Percentiles rank a stretch among this genome's conserved stretches.
Conservation (phyloP, 2,329 filamentous ascomycete genomes). For the Thielaviopsis musarum region DNA sequence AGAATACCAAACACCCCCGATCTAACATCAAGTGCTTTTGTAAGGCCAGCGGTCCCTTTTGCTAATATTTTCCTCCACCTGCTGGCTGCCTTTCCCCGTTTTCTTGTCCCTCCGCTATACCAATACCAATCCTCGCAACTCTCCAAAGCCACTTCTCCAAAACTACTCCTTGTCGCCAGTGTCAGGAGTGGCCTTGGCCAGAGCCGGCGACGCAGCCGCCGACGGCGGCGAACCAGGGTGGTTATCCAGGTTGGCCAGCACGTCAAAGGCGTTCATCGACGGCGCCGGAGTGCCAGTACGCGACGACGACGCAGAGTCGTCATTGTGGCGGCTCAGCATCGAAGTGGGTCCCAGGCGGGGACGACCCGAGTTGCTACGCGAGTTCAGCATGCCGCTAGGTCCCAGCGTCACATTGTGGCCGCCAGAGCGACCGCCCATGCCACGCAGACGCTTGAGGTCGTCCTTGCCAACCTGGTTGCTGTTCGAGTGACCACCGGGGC, state of each 20-base stretch:
- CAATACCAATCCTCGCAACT: not conserved
- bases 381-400: conserved; percentile 72
- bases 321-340: conserved; percentile 53
- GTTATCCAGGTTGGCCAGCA: conserved; percentile 45
- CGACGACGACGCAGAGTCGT: conserved; percentile 77
- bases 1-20: conserved; percentile 6
- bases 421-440: conserved; percentile 33
- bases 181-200: conserved; percentile 45
- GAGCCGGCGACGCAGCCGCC: conserved; percentile 46
- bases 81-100: not conserved
- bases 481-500: conserved; percentile 49
- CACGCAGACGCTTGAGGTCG: conserved; percentile 72
- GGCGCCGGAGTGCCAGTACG: conserved; percentile 68
- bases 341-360: conserved; percentile 48
- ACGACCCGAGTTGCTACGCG: conserved; percentile 81
- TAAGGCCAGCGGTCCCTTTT: not conserved
- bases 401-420: conserved; percentile 54
- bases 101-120: not conserved
- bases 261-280: conserved; percentile 74
- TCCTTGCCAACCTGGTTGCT: conserved; percentile 84
- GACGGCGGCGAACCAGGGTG: conserved; percentile 55
- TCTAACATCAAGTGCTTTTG: conserved; percentile 8
- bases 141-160: conserved; percentile 27
- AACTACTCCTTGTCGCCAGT: conserved; percentile 27
- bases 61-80: not conserved